Evolutionary conservation across 2,329 filamentous ascomycete species (phyloP).

Genomic region (Magnaporthiopsis poae): DNA sequence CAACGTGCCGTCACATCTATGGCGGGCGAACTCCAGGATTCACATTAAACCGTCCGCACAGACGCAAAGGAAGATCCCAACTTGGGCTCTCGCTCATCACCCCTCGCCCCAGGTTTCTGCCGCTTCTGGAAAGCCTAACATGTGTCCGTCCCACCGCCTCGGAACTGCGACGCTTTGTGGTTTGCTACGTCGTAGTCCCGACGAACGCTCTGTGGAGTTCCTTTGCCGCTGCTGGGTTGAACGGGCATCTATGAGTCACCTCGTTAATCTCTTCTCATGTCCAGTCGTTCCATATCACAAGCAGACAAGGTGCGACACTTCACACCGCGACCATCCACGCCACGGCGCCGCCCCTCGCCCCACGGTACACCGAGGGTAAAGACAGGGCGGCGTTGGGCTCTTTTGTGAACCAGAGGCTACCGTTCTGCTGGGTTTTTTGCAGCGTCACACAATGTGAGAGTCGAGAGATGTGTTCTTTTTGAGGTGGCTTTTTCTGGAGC

Average conservation of each 20-base stretch:
- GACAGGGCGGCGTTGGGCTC: not conserved
- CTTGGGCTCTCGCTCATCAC: not conserved
- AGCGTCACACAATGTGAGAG: not conserved
- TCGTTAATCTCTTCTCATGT: not conserved
- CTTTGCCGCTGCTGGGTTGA: not conserved
- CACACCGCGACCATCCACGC: not conserved
- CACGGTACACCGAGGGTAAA: not conserved
- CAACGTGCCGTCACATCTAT: not conserved
- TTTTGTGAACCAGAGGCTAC: not conserved
- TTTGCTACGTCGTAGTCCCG: not conserved
- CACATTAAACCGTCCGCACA: not conserved
- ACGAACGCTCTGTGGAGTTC: not conserved
- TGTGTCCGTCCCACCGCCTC: not conserved
- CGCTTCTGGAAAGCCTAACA: not conserved
- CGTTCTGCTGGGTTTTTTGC: not conserved
- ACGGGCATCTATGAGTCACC: not conserved
- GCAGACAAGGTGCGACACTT: not conserved
- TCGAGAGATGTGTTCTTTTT: not conserved
- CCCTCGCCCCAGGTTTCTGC: not conserved
- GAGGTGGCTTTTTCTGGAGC: not conserved
- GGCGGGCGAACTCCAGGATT: not conserved
- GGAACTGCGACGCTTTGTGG: not conserved
- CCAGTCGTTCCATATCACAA: not conserved
- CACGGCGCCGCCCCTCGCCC: not conserved
- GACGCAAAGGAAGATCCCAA: not conserved